phyloP scores from a whole-genome alignment of 1,284 basidiomycete genomes.

The Cryptococcus floricola region DNA sequence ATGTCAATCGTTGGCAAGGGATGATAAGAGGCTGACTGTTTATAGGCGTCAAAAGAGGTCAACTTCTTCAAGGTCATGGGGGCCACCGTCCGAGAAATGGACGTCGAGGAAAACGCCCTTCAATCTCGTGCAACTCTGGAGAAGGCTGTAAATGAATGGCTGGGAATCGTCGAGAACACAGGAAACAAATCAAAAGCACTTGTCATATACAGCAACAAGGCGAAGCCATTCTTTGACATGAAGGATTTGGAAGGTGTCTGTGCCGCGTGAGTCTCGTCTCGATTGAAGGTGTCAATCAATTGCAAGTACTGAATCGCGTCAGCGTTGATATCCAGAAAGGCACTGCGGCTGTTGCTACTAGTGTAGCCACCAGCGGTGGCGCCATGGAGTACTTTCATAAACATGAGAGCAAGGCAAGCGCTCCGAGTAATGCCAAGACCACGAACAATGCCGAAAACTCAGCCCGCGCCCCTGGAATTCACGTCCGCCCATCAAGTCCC shows the following conservation, averaged over 20 bases:
- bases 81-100: constrained; percentile 32
- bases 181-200: constrained; percentile 11
- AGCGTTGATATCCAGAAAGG: too few species aligned
- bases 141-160: constrained; percentile 15
- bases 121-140: constrained; percentile 19
- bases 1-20: not conserved
- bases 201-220: constrained; percentile 26
- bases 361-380: too few species aligned
- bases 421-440: too few species aligned
- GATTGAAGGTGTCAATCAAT: too few species aligned
- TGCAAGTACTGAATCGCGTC: too few species aligned
- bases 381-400: too few species aligned
- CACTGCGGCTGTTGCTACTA: too few species aligned
- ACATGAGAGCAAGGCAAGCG: too few species aligned
- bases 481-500: too few species aligned
- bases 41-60: constrained; percentile 17
- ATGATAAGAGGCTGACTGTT: not conserved
- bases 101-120: constrained; percentile 19
- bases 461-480: too few species aligned
- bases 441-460: too few species aligned
- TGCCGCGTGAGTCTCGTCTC: constrained; percentile 15
- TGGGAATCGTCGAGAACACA: constrained; percentile 13
- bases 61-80: constrained; percentile 36
- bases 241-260: constrained; percentile 11
- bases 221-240: constrained; percentile 15